A percentile compares a stretch with the other conserved stretches of the same genome.
Evolutionary conservation across 768 basidiomycete species (phyloP).

Genomic region (Hygrophoropsis aurantiaca): DNA sequence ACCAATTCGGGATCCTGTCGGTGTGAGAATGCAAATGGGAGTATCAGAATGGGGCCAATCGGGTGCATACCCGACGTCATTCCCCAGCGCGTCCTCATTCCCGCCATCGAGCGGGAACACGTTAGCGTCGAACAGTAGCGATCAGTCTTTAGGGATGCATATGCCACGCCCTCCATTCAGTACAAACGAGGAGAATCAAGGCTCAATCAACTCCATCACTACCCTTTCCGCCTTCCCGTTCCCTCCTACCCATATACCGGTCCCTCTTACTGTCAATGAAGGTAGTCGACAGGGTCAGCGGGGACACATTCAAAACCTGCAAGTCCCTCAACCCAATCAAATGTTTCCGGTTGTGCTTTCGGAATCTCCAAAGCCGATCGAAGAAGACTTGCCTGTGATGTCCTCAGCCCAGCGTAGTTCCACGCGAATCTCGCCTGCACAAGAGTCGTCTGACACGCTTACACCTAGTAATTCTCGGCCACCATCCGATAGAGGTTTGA

Average conservation of each 20-base stretch:
- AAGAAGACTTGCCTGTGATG: conserved; percentile 6
- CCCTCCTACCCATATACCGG: conserved; percentile 71
- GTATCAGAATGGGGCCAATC: conserved; percentile 33
- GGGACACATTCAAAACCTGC: conserved; percentile 20
- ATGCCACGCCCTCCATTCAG: conserved; percentile 25
- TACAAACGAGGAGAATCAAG: conserved; percentile 18
- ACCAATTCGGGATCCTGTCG: background rate
- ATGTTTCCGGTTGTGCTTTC: conserved; percentile 10
- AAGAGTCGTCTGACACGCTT: conserved; percentile 4
- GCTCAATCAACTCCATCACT: conserved; percentile 49
- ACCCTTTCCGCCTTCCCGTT: conserved; percentile 73
- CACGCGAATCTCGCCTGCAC: conserved; percentile 5
- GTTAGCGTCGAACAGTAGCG: conserved; percentile 6
- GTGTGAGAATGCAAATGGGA: background rate
- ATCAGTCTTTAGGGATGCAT: conserved; percentile 11
- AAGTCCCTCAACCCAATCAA: conserved; percentile 10
- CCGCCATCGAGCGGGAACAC: background rate
- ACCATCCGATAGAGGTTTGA: no score
- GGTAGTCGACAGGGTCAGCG: conserved; percentile 25
- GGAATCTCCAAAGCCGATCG: conserved; percentile 21
- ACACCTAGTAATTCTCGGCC: no score
- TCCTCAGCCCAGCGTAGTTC: background rate
- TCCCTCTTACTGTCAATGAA: conserved; percentile 43
- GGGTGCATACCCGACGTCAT: conserved; percentile 12
- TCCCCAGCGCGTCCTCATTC: conserved; percentile 19